Evolutionary conservation across 2,329 filamentous ascomycete genomes (phyloP), one percentile per base, ranked within the genome.

Genomic region (Pezicula carpinea): DNA sequence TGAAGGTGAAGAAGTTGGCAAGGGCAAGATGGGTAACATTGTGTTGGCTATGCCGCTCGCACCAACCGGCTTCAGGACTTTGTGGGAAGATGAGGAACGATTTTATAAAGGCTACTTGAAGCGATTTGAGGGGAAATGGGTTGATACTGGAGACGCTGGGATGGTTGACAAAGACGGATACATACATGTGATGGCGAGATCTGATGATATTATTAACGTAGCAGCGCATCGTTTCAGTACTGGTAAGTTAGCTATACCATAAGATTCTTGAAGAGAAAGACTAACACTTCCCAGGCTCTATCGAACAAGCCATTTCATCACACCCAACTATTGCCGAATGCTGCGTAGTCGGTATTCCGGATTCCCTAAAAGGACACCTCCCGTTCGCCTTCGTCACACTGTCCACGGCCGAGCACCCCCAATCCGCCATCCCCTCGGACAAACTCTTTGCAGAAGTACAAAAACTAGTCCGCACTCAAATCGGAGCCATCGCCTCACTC

Each of bases 131-230:
- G 89, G 89, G 0, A 79, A 79, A 56, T 96, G 89, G 88, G 68
- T 96, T 36, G 91, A 97, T 62, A 96, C 91, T 0, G 92, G 91
- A 2, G 91, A 97, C 63, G 86, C 89, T 0, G 91, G 92, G 0
- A 83, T 90, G 73, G 82, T 96, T 48, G 91, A 96, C 61, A 65
- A 76, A 13, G 83, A 92, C 34, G 80, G 80, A 4, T 83, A 83
- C 57, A 74, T 83, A 34, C 76, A 79, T 54, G 79, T 84, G 55
- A 82, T 83, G 80, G 76, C 76, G 34, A 69, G 80, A 34, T 66
- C 67, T 26, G 91, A 96, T 69, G 91, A 96, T 65, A 85, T 96
- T 50, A 90, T 96, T 62, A 96, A 96, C 62, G 91, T 96, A n/a
- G 91, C 90, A 34, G 90, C 91, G 5, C 91, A 96, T 69, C 80